phyloP scores from a whole-genome alignment of 257 asterid genomes.

The Solanum corneliomulleri region DNA sequence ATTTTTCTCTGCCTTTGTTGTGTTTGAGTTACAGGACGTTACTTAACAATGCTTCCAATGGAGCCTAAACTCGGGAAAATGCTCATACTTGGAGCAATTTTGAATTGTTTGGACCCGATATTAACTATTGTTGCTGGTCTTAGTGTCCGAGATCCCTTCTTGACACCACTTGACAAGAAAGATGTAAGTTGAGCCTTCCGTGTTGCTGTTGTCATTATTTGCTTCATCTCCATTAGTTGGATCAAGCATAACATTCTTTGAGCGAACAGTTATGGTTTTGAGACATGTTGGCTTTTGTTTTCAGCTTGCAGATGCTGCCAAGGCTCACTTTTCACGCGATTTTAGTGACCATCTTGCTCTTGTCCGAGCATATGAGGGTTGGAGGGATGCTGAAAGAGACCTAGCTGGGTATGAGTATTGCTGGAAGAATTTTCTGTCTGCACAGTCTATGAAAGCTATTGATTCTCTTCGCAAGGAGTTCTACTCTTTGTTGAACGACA shows the following conservation, averaged over 20 bases:
- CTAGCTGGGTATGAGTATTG: conserved; percentile 62
- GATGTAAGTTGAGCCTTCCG: conserved; percentile 48
- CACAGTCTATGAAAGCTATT: conserved; percentile 78
- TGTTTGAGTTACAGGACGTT: conserved; percentile 51
- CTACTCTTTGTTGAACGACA: conserved; percentile 68
- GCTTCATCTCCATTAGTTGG: not conserved
- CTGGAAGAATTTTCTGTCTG: conserved; percentile 89
- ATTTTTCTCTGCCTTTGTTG: not conserved
- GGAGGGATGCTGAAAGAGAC: conserved; percentile 79
- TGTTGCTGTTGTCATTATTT: not conserved
- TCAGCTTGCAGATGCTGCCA: conserved; percentile 96
- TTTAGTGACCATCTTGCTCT: conserved; percentile 91
- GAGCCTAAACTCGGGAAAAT: conserved; percentile 98
- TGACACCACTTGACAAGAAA: conserved; percentile 81
- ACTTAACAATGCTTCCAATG: conserved; percentile 88
- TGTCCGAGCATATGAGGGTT: conserved; percentile 84
- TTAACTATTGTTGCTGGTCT: conserved; percentile 85
- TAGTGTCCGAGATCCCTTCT: conserved; percentile 90
- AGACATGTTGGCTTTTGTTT: not conserved
- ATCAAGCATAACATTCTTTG: not conserved
- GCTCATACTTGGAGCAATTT: conserved; percentile 80
- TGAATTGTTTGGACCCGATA: conserved; percentile 90
- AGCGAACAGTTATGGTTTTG: not conserved
- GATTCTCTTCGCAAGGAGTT: conserved; percentile 87
- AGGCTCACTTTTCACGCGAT: conserved; percentile 82